A percentile compares a stretch with the other conserved stretches of the same genome.
Conservation (phyloP, 306 rosid species). For the Luffa acutangula region DNA sequence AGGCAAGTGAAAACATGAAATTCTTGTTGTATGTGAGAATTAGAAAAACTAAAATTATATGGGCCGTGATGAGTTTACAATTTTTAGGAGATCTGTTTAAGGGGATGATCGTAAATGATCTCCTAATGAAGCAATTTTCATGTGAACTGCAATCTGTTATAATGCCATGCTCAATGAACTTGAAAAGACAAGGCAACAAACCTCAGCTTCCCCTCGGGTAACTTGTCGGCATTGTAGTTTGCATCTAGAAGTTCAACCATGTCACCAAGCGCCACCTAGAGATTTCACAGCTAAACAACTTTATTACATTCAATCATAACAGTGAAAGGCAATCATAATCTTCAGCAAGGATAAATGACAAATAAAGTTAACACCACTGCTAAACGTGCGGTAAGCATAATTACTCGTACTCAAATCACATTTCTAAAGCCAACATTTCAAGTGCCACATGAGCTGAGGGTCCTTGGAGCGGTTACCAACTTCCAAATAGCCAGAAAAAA, state of each 20-base stretch:
- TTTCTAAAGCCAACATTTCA: background rate
- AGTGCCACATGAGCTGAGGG: background rate
- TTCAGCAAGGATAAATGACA: background rate
- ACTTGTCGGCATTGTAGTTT: constrained; percentile 62
- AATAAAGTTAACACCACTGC: background rate
- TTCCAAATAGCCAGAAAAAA: background rate
- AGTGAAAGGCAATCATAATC: background rate
- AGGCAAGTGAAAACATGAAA: background rate
- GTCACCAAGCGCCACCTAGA: constrained; percentile 86
- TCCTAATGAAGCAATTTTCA: background rate
- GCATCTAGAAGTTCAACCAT: constrained; percentile 70
- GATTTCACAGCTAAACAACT: background rate
- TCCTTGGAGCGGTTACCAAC: background rate
- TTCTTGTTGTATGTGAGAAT: background rate
- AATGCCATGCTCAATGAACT: background rate
- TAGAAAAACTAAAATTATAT: background rate
- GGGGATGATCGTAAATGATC: background rate
- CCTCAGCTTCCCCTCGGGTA: constrained; percentile 82
- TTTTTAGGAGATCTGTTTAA: background rate
- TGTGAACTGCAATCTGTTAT: background rate
- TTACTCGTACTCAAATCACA: background rate
- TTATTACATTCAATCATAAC: background rate
- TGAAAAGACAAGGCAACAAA: constrained; percentile 25
- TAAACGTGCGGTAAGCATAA: background rate
- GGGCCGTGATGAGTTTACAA: background rate